Base-by-base conservation (phyloP, 2,329 filamentous ascomycete species). In the Tolypocladium paradoxum region DNA sequence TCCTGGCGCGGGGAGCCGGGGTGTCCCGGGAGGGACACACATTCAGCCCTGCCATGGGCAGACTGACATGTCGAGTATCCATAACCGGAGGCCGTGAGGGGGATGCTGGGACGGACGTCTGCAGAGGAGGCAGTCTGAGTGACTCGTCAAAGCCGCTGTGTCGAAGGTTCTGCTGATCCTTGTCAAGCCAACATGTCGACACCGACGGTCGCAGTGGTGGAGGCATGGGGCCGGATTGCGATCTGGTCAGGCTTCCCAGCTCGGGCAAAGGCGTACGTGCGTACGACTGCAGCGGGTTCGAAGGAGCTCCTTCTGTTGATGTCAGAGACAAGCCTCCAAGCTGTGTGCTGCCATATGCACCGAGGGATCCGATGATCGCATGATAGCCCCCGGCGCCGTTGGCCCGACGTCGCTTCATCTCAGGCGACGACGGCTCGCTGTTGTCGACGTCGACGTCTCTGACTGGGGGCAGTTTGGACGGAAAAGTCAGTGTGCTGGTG, bases 341-440 rank as follows among this genome's bases (percentile, higher is more conserved):
- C 18, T 52, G 38, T 31, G 20, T 56, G 40, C 49, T 51, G 18
- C 49, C 36, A 43, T 61, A 62, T 20, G 31, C 47, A 27, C 51
- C 54, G 47, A 33, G 53, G 36, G 46, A 54, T 54, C 48, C 54
- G 35, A 49, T 58, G 31, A 64, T 57, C 2, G 61, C 52, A 43
- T 67, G 68, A 35, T 70, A 72, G 14, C 63, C 60, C 2, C 63
- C 68, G 51, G 58, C 58, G 45, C 71, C 73, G 57, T 79, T 79
- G 61, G 79, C 79, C 37, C 84, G 79, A 24, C 85, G 79, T 53
- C 84, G 78, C 63, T 88, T 87, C 31, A 70, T 67, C 51, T 86
- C 83, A 50, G 74, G 71, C 49, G 73, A 74, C 20, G 66, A 59
- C 16, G 66, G 62, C 14, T 74, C 67, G 50, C 73, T 68, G 22